Conservation (phyloP, 345 rosid genomes). For the Erucastrum elatum region DNA sequence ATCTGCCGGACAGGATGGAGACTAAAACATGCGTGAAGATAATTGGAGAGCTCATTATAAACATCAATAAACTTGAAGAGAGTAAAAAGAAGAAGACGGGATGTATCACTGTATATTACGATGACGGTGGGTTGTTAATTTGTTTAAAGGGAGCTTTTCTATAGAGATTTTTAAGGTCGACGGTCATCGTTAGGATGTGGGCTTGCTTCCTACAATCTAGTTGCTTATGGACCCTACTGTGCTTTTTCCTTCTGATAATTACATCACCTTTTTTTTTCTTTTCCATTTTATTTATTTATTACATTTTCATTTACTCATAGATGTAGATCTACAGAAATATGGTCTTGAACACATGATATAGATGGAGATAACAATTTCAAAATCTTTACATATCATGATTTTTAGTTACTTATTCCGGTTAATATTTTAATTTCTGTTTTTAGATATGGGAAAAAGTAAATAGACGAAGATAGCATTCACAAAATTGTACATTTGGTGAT, state of each 20-base stretch:
- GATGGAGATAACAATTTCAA: not conserved
- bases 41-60: not conserved
- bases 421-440: not conserved
- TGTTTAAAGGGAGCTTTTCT: conserved; percentile 50
- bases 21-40: not conserved
- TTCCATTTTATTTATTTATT: not conserved
- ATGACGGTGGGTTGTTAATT: conserved; percentile 44
- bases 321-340: not conserved
- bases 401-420: not conserved
- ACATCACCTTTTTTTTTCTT: conserved; percentile 19
- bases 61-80: not conserved
- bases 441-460: not conserved
- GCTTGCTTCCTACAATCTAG: conserved; percentile 57
- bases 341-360: not conserved
- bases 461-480: not conserved
- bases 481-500: not conserved
- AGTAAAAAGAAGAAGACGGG: conserved; percentile 7
- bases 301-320: not conserved
- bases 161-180: conserved; percentile 62
- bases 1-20: conserved; percentile 5
- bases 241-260: conserved; percentile 23
- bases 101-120: not conserved
- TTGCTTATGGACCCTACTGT: conserved; percentile 45
- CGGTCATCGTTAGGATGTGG: conserved; percentile 65
- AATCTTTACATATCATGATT: not conserved